A percentile compares a stretch with the other conserved stretches of the same genome.
Evolutionary conservation across 2,329 filamentous ascomycete species (phyloP).

Genomic region (Phialemonium atrogriseum): DNA sequence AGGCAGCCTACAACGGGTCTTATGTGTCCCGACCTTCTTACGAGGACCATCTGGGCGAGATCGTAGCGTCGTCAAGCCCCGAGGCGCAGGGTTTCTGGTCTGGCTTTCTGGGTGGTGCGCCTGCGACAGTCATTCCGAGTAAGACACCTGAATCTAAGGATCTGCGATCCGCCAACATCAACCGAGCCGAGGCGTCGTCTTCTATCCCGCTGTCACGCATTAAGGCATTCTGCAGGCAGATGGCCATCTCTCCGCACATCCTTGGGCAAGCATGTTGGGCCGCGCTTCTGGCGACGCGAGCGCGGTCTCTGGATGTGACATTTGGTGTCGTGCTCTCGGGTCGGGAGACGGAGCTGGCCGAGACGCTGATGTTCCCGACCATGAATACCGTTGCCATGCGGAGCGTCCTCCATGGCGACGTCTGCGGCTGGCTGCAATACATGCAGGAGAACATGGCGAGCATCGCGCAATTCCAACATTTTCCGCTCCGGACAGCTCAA

Average conservation of each 20-base stretch:
- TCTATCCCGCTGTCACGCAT: slow-evolving; percentile 30
- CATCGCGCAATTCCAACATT: slow-evolving; percentile 66
- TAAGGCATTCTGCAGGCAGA: slow-evolving; percentile 53
- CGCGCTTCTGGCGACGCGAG: slow-evolving; percentile 55
- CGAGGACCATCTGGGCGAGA: slow-evolving; percentile 44
- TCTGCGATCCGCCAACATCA: slow-evolving; percentile 7
- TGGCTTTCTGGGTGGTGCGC: slow-evolving; percentile 49
- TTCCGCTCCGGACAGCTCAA: slow-evolving; percentile 65
- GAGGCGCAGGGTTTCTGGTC: slow-evolving; percentile 60
- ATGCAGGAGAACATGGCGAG: slow-evolving; percentile 62
- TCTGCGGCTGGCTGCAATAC: slow-evolving; percentile 57
- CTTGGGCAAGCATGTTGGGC: slow-evolving; percentile 73
- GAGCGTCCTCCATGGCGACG: slow-evolving; percentile 61
- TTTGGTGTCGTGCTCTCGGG: slow-evolving; percentile 83
- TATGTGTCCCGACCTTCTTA: slow-evolving; percentile 36
- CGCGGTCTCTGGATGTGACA: slow-evolving; percentile 60
- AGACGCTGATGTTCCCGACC: slow-evolving; percentile 69
- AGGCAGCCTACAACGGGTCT: slow-evolving; percentile 49
- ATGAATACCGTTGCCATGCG: slow-evolving; percentile 86
- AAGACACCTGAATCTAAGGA: not conserved
- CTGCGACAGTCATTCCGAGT: slow-evolving; percentile 20
- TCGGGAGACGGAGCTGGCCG: slow-evolving; percentile 63
- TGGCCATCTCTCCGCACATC: slow-evolving; percentile 66
- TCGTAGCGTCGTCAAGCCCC: slow-evolving; percentile 33
- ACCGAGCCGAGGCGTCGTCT: slow-evolving; percentile 39